phyloP scores from a whole-genome alignment of 2,329 filamentous ascomycete species.

The Colletotrichum sp. region DNA sequence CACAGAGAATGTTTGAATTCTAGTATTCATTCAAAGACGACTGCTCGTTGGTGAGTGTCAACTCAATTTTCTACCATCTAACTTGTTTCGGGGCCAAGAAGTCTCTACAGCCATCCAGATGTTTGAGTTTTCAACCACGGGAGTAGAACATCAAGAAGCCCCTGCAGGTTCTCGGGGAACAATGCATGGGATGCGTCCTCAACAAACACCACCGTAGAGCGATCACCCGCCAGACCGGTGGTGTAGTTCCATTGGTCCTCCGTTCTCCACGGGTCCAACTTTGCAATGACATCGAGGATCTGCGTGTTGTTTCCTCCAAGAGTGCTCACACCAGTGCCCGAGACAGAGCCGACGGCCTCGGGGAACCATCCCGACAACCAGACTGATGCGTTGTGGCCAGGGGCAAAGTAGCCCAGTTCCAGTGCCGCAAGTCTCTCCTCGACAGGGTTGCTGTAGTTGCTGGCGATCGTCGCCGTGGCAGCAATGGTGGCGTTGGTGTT shows the following conservation, averaged over 20 bases:
- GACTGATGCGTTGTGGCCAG: neutral
- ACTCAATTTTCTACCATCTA: neutral
- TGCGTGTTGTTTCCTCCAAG: neutral
- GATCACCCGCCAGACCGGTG: neutral
- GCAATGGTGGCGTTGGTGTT: neutral
- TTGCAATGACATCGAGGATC: neutral
- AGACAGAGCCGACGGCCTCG: neutral
- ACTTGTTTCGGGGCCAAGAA: neutral
- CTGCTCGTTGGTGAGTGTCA: neutral
- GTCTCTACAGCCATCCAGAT: neutral
- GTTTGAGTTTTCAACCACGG: neutral
- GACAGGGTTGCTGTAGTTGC: neutral
- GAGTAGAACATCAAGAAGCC: neutral
- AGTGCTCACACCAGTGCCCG: fast-evolving
- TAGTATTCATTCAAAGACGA: neutral
- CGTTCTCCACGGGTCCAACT: neutral
- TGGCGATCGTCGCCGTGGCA: neutral
- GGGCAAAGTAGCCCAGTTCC: neutral
- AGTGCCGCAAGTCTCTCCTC: neutral
- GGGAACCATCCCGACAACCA: neutral
- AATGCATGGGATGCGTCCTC: neutral
- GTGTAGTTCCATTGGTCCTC: neutral
- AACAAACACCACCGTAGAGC: neutral
- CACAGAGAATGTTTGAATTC: neutral
- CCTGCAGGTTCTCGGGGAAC: neutral